A percentile compares a stretch with the other conserved stretches of the same genome.
phyloP scores from a whole-genome alignment of 2,329 filamentous ascomycete genomes.

The Colletotrichum nymphaeae region DNA sequence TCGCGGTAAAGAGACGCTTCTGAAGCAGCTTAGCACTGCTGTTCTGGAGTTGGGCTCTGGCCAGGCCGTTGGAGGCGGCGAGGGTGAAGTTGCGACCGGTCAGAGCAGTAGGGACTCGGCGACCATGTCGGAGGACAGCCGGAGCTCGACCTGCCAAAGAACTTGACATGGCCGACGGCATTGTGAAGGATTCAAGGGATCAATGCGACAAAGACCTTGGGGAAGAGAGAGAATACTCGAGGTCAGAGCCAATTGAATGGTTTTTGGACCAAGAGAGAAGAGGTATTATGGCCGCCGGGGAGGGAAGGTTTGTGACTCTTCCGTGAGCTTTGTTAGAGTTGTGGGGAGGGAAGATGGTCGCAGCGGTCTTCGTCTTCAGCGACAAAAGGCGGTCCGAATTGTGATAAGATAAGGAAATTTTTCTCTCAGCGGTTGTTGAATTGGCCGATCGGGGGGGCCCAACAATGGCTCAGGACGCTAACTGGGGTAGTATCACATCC shows the following conservation, averaged over 20 bases:
- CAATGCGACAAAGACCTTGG: slow-evolving; percentile 24
- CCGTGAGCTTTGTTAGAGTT: slow-evolving; percentile 30
- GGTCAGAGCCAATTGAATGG: slow-evolving; percentile 37
- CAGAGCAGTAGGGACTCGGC: slow-evolving; percentile 59
- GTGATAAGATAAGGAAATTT: slow-evolving; percentile 40
- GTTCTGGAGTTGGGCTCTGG: slow-evolving; percentile 47
- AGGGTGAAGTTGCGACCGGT: slow-evolving; percentile 57
- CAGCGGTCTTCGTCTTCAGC: slow-evolving; percentile 28
- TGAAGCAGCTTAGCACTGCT: slow-evolving; percentile 46
- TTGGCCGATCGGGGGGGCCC: slow-evolving; percentile 30
- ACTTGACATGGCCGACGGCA: slow-evolving; percentile 53
- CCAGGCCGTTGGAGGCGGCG: slow-evolving; percentile 47
- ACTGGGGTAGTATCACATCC: slow-evolving; percentile 18
- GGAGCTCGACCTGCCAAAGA: slow-evolving; percentile 67
- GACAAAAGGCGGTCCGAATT: slow-evolving; percentile 31
- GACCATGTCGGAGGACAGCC: slow-evolving; percentile 66
- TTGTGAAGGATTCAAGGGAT: slow-evolving; percentile 38
- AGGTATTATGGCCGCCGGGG: slow-evolving; percentile 27
- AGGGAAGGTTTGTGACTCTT: slow-evolving; percentile 35
- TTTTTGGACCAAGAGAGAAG: slow-evolving; percentile 31
- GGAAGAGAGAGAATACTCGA: slow-evolving; percentile 20
- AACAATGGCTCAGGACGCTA: slow-evolving; percentile 27
- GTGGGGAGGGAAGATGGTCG: slow-evolving; percentile 21
- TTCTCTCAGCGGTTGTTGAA: slow-evolving; percentile 34
- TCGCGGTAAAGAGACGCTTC: slow-evolving; percentile 62